These are phyloP conservation scores for Boletellus ananiceps DNA, from an alignment of 768 basidiomycete species.

Conservation along the genomic window DNA sequence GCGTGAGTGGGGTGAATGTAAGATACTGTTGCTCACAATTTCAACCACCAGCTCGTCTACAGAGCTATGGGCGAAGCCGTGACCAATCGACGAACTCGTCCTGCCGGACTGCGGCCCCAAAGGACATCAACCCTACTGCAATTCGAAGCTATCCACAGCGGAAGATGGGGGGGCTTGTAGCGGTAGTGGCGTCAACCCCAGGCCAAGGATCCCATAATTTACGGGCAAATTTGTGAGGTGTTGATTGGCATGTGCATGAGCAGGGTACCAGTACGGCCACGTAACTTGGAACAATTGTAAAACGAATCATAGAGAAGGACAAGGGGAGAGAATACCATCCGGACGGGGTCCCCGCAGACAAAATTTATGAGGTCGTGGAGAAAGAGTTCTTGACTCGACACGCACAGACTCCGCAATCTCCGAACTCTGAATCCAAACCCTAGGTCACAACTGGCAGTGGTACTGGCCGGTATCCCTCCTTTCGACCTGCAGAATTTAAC, in stretches of 20 bases:
- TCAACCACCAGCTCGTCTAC: not conserved
- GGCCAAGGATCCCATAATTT: not conserved
- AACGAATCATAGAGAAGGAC: not conserved
- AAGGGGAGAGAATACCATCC: not conserved
- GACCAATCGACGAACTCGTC: not conserved
- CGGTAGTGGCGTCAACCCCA: not conserved
- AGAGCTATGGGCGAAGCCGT: not conserved
- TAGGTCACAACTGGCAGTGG: not conserved
- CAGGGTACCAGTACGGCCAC: not conserved
- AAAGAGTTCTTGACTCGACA: not conserved
- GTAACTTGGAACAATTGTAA: not conserved
- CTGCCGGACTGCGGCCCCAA: not conserved
- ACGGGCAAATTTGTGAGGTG: not conserved
- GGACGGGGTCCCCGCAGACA: not conserved
- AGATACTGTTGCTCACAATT: not conserved
- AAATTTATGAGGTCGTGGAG: not conserved
- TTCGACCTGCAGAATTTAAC: not conserved
- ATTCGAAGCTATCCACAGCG: not conserved
- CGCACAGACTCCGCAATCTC: not conserved
- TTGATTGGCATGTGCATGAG: not conserved
- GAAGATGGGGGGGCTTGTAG: not conserved
- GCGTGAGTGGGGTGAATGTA: not conserved
- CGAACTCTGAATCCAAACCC: not conserved
- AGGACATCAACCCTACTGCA: not conserved
- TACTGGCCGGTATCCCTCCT: not conserved